A percentile compares a stretch with the other conserved stretches of the same genome.
Evolutionary conservation across 2,329 filamentous ascomycete genomes (phyloP).

Genomic region (Orbilia brochopaga): DNA sequence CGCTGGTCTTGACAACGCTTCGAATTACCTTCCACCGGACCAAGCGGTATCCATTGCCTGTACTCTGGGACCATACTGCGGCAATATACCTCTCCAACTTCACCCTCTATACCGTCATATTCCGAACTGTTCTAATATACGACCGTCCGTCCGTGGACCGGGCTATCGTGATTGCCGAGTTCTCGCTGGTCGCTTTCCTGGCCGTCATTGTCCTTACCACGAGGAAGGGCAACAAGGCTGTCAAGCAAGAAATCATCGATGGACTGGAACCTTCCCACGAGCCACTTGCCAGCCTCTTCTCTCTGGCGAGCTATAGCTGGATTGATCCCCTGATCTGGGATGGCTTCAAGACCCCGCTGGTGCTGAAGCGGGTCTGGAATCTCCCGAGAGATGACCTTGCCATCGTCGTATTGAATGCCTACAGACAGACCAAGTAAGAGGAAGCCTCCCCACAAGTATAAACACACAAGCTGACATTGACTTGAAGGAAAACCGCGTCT

Average conservation of each 20-base stretch:
- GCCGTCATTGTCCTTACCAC: constrained; percentile 78
- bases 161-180: constrained; percentile 73
- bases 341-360: constrained; percentile 82
- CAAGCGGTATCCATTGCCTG: constrained; percentile 69
- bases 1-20: constrained; percentile 73
- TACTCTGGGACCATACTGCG: constrained; percentile 92
- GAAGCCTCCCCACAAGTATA: not conserved
- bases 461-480: constrained; percentile 4
- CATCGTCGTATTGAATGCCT: constrained; percentile 76
- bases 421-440: constrained; percentile 72
- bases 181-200: constrained; percentile 74
- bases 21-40: constrained; percentile 69
- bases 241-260: constrained; percentile 86
- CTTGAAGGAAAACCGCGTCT: constrained; percentile 69
- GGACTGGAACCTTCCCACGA: constrained; percentile 85
- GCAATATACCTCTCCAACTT: constrained; percentile 82
- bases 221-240: constrained; percentile 87
- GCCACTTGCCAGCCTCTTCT: constrained; percentile 85
- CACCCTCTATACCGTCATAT: constrained; percentile 75
- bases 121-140: constrained; percentile 84
- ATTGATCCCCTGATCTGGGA: constrained; percentile 86
- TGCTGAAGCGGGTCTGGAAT: constrained; percentile 90
- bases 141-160: constrained; percentile 69
- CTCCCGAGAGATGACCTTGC: constrained; percentile 87
- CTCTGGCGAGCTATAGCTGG: constrained; percentile 86